These are phyloP conservation scores for Podaxis pistillaris DNA, from an alignment of 768 basidiomycete species.

Conservation along the genomic window DNA sequence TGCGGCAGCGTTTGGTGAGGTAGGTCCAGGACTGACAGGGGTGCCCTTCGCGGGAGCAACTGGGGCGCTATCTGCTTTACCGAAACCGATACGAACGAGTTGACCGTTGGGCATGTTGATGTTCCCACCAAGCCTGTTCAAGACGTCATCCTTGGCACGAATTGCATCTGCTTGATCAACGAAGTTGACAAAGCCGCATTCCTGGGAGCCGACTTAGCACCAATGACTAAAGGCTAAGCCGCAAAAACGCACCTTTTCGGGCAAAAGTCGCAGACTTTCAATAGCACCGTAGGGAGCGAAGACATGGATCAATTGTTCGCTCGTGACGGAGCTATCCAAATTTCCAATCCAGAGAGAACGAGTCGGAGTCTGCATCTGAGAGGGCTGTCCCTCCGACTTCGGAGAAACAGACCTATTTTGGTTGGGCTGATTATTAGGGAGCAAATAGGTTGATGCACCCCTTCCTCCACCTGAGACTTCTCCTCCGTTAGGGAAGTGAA, in stretches of 20 bases:
- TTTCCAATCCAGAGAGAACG: slow-evolving; percentile 99
- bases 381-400: slow-evolving; percentile 67
- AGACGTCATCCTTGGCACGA: slow-evolving; percentile 95
- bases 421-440: slow-evolving; percentile 46
- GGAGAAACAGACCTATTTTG: slow-evolving; percentile 79
- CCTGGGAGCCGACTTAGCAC: slow-evolving; percentile 43
- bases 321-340: slow-evolving; percentile 90
- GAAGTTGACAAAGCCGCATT: slow-evolving; percentile 99
- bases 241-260: slow-evolving; percentile 77
- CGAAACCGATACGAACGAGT: slow-evolving; percentile 96
- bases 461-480: slow-evolving; percentile 45
- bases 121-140: slow-evolving; percentile 91
- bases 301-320: slow-evolving; percentile 91
- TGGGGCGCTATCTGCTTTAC: slow-evolving; percentile 96
- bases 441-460: slow-evolving; percentile 61
- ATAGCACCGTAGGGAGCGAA: slow-evolving; percentile 98
- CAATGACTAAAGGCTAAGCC: not conserved
- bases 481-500: slow-evolving; percentile 68
- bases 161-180: slow-evolving; percentile 96
- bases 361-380: slow-evolving; percentile 89
- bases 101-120: slow-evolving; percentile 95
- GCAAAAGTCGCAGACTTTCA: slow-evolving; percentile 90
- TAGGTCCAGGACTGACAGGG: slow-evolving; percentile 60
- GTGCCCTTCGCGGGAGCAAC: slow-evolving; percentile 83
- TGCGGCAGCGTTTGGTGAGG: slow-evolving; percentile 53